Conservation (phyloP, 2,329 filamentous ascomycete species). For the Drechmeria coniospora region DNA sequence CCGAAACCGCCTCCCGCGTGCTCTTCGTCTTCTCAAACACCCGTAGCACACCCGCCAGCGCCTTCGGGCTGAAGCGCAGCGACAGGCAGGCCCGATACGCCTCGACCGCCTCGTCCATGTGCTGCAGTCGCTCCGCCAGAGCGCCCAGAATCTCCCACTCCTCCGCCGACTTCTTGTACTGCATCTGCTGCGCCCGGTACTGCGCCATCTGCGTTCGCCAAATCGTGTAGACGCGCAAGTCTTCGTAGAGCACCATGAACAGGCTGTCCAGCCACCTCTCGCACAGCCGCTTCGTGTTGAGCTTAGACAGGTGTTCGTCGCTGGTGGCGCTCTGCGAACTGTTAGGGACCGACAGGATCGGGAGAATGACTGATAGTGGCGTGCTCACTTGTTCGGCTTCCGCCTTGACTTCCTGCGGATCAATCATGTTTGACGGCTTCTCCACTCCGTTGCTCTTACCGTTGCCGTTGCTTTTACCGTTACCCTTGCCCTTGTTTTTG, state of each 20-base stretch:
- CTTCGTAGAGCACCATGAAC: slow-evolving; percentile 98
- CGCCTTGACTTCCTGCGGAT: slow-evolving; percentile 61
- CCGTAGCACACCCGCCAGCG: slow-evolving; percentile 69
- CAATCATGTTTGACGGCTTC: slow-evolving; percentile 65
- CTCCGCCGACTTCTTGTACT: slow-evolving; percentile 92
- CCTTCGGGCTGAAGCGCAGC: slow-evolving; percentile 85
- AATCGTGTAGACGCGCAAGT: slow-evolving; percentile 95
- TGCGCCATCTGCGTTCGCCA: slow-evolving; percentile 98
- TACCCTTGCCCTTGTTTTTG: no score
- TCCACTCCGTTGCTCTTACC: slow-evolving; percentile 38
- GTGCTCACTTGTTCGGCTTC: slow-evolving; percentile 54
- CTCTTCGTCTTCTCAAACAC: slow-evolving; percentile 65
- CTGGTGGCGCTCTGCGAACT: slow-evolving; percentile 39
- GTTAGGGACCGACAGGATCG: neutral
- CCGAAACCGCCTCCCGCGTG: slow-evolving; percentile 64
- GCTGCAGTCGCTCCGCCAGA: slow-evolving; percentile 82
- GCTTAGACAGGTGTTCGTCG: slow-evolving; percentile 67
- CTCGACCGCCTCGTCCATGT: slow-evolving; percentile 80
- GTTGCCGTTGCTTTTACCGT: no score
- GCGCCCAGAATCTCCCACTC: slow-evolving; percentile 98
- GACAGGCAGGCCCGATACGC: slow-evolving; percentile 80
- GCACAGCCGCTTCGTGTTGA: slow-evolving; percentile 93
- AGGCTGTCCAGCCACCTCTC: slow-evolving; percentile 97
- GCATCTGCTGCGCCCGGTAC: slow-evolving; percentile 79
- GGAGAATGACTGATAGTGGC: neutral